These are phyloP conservation scores for Penicillium soppii DNA, from an alignment of 495 filamentous ascomycete genomes.

Conservation along the genomic window DNA sequence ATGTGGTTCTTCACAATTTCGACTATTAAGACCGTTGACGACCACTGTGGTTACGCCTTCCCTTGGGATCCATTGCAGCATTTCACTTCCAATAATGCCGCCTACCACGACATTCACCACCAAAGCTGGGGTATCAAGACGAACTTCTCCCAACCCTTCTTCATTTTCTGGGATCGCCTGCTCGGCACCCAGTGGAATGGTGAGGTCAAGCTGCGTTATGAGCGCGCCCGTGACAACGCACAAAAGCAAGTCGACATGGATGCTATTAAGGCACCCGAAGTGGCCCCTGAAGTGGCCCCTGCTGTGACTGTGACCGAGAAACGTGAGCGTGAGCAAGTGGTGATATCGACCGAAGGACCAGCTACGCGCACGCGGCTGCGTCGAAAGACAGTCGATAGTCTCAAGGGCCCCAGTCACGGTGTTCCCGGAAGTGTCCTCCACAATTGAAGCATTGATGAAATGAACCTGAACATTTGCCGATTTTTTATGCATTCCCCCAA, in stretches of 20 bases:
- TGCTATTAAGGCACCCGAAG: conserved; percentile 12
- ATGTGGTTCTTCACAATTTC: conserved; percentile 83
- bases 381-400: conserved; percentile 42
- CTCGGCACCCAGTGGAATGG: conserved; percentile 48
- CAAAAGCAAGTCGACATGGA: conserved; percentile 41
- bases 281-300: conserved; percentile 7
- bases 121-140: conserved; percentile 96
- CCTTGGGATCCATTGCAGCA: conserved; percentile 94
- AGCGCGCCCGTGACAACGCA: conserved; percentile 41
- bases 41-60: conserved; percentile 94
- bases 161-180: conserved; percentile 52
- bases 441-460: conserved; percentile 20
- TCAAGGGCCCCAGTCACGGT: conserved; percentile 41
- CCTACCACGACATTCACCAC: conserved; percentile 96
- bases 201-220: conserved; percentile 44
- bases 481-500: conserved; percentile 17
- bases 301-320: conserved; percentile 10
- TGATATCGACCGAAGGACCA: conserved; percentile 32
- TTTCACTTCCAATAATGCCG: conserved; percentile 87
- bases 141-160: conserved; percentile 55
- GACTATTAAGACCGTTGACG: conserved; percentile 94
- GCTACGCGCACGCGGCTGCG: conserved; percentile 36
- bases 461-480: conserved; percentile 11
- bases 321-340: conserved; percentile 19
- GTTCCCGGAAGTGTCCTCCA: conserved; percentile 44